Conservation (phyloP, 176 grass and related monocot genomes). For the maize (Zea mays) region Zm-B73-REFERENCE-NAM-5.0 NC_050096.1:61142001-61142500, state of each 20-base stretch:
- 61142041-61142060: conserved; percentile 10
- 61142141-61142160: conserved; percentile 24
- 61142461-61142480: conserved; percentile 44
- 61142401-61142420: no score
- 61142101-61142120: background rate
- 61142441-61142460: no score
- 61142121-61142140: conserved; percentile 37
- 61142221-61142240: no score
- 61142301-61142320: no score
- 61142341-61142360: no score
- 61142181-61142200: conserved; percentile 4
- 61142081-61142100: background rate
- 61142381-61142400: no score
- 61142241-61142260: no score
- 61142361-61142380: no score
- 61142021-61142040: conserved; percentile 3
- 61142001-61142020: conserved; percentile 6
- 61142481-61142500: conserved; percentile 16
- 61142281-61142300: no score
- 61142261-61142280: no score
- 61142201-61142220: background rate
- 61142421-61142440: no score
- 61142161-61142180: conserved; percentile 15
- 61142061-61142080: background rate
- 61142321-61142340: no score